Percentiles rank a stretch among this genome's conserved stretches.
Evolutionary conservation across 176 grass and related monocot genomes (phyloP).

Genomic region (Oryza meridionalis): DNA sequence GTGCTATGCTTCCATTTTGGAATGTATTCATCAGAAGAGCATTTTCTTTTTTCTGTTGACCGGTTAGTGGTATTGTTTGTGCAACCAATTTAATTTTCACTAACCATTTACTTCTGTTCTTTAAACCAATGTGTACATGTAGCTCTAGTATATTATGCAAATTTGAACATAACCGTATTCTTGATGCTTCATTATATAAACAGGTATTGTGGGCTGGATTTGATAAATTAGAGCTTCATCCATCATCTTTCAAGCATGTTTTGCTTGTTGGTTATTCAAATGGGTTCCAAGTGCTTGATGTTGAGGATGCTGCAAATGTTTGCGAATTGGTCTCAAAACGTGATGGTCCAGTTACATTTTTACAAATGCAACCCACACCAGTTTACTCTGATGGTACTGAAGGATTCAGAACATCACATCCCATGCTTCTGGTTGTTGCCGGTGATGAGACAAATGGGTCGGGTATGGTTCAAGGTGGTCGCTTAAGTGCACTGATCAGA

Average conservation of each 20-base stretch:
- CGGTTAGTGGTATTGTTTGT: background rate
- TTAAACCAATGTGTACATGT: background rate
- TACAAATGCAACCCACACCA: constrained; percentile 97
- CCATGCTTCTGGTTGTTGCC: constrained; percentile 95
- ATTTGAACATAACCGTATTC: constrained; percentile 14
- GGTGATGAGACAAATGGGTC: constrained; percentile 94
- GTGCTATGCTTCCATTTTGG: constrained; percentile 1
- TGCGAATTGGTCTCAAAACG: constrained; percentile 96
- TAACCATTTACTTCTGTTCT: background rate
- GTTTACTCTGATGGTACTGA: constrained; percentile 58
- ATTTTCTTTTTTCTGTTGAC: constrained; percentile 21
- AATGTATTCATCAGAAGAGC: constrained; percentile 2
- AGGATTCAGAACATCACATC: constrained; percentile 93
- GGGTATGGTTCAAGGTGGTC: constrained; percentile 89
- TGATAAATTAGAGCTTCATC: constrained; percentile 79
- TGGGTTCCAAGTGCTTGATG: constrained; percentile 99
- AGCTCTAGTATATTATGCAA: constrained; percentile 20
- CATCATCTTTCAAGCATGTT: constrained; percentile 89
- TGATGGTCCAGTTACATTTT: constrained; percentile 95
- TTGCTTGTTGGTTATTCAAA: constrained; percentile 94
- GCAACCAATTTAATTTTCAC: background rate
- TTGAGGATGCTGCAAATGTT: constrained; percentile 94
- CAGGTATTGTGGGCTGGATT: constrained; percentile 98
- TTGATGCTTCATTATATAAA: constrained; percentile 10
- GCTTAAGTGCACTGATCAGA: constrained; percentile 91